These are phyloP conservation scores for Lecanicillium sp. DNA, from an alignment of 2,329 filamentous ascomycete species.

Conservation along the genomic window DNA sequence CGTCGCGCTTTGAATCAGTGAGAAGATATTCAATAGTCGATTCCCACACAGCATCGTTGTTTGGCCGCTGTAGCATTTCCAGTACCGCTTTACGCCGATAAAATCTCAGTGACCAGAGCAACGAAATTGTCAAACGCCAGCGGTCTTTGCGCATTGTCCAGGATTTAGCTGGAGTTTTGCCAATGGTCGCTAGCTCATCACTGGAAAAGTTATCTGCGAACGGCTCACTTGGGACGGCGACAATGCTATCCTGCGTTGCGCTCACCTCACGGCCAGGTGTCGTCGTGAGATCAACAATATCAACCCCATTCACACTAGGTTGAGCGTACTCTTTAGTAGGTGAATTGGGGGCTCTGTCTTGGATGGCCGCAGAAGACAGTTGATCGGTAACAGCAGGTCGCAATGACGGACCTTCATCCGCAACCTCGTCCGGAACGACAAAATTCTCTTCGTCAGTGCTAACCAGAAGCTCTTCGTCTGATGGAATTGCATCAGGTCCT, in stretches of 20 bases:
- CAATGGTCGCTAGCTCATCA: conserved; percentile 5
- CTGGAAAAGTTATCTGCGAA: not conserved
- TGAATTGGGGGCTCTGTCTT: too few species aligned
- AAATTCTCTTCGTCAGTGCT: conserved; percentile 44
- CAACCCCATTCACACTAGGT: too few species aligned
- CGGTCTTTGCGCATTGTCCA: conserved; percentile 16
- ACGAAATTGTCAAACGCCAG: conserved; percentile 19
- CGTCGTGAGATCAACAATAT: conserved; percentile 14
- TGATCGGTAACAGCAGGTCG: too few species aligned
- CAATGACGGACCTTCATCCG: conserved; percentile 11
- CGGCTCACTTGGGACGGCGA: not conserved
- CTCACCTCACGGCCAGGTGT: conserved; percentile 1
- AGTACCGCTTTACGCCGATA: conserved; percentile 16
- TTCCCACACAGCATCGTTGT: not conserved
- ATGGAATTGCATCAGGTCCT: too few species aligned
- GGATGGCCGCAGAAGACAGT: too few species aligned
- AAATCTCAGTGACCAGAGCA: conserved; percentile 16
- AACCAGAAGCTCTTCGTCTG: conserved; percentile 39
- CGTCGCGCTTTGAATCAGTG: too few species aligned
- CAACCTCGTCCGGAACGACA: conserved; percentile 29
- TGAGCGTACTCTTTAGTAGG: too few species aligned
- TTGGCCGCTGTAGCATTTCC: conserved; percentile 8
- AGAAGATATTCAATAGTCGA: not conserved
- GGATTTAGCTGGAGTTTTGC: conserved; percentile 4
- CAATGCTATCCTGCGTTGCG: conserved; percentile 1